Percentiles rank a stretch among this genome's conserved stretches.
Conservation (phyloP, 345 rosid genomes). For the Euclidium syriacum region DNA sequence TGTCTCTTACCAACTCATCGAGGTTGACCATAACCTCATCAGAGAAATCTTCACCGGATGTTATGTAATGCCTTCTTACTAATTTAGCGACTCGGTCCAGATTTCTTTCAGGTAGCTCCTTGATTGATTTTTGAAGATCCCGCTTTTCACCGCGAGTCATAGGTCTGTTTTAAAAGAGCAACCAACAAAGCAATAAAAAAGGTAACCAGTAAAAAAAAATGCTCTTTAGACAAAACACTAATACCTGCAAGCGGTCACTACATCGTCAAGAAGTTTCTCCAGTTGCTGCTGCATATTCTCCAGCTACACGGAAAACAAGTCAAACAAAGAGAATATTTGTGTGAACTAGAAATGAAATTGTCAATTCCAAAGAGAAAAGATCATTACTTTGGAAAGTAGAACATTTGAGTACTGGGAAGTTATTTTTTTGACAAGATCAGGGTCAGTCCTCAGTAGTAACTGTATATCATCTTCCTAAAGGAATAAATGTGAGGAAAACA, state of each 20-base stretch:
- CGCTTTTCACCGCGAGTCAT: conserved; percentile 16
- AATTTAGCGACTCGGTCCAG: background rate
- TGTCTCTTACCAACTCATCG: conserved; percentile 17
- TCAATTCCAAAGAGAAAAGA: background rate
- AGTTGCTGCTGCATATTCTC: conserved; percentile 24
- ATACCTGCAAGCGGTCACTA: conserved; percentile 23
- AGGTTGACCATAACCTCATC: conserved; percentile 19
- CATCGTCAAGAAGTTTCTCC: conserved; percentile 17
- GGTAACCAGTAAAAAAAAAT: background rate
- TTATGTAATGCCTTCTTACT: background rate
- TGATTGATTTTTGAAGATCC: conserved; percentile 20
- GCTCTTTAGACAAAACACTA: background rate
- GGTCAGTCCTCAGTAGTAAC: conserved; percentile 9
- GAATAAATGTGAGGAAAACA: background rate
- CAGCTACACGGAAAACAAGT: background rate
- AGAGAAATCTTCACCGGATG: background rate
- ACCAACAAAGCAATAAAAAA: background rate
- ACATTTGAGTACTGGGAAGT: background rate
- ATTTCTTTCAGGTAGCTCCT: conserved; percentile 10
- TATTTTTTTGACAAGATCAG: conserved; percentile 19
- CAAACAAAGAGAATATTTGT: background rate
- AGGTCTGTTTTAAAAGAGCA: conserved; percentile 5
- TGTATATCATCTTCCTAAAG: conserved; percentile 13
- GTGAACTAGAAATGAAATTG: background rate
- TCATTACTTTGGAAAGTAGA: conserved; percentile 8